A percentile compares a stretch with the other conserved stretches of the same genome.
Evolutionary conservation across 192 early-diverging fungal genomes (phyloP).

Genomic region (Coemansia sp.): DNA sequence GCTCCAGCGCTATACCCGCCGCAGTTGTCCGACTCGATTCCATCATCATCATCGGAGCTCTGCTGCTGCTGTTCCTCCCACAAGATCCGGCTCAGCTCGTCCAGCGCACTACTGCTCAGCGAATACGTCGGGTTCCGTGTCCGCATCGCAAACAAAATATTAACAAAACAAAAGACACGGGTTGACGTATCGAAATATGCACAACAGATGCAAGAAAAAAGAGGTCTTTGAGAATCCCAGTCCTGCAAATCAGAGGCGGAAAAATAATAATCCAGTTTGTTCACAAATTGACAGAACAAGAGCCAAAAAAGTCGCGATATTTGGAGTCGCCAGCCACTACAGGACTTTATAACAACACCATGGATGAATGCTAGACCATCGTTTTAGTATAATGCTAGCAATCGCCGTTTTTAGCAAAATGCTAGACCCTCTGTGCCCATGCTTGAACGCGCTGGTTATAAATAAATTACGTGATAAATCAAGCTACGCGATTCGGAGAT

Average conservation of each 20-base stretch:
- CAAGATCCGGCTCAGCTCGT: constrained; percentile 14
- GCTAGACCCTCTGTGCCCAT: no score
- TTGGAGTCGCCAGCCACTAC: no score
- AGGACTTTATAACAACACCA: no score
- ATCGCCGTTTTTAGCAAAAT: no score
- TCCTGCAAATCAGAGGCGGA: background rate
- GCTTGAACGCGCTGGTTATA: no score
- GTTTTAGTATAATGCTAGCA: background rate
- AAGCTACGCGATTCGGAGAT: no score
- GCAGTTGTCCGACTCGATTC: background rate
- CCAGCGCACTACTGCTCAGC: constrained; percentile 33
- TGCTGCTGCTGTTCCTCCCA: constrained; percentile 1
- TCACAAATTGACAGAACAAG: no score
- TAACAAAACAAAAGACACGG: background rate
- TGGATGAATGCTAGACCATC: background rate
- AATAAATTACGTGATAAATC: no score
- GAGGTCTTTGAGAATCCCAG: background rate
- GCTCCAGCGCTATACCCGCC: constrained; percentile 1
- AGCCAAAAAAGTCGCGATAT: no score
- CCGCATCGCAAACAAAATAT: background rate
- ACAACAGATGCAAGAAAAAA: constrained; percentile 2
- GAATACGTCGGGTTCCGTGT: constrained; percentile 19
- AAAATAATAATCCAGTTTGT: constrained; percentile 3
- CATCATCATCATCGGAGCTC: background rate
- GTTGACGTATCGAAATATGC: background rate